These are phyloP conservation scores for Suillus tomentosus DNA, from an alignment of 768 basidiomycete genomes.

Conservation along the genomic window DNA sequence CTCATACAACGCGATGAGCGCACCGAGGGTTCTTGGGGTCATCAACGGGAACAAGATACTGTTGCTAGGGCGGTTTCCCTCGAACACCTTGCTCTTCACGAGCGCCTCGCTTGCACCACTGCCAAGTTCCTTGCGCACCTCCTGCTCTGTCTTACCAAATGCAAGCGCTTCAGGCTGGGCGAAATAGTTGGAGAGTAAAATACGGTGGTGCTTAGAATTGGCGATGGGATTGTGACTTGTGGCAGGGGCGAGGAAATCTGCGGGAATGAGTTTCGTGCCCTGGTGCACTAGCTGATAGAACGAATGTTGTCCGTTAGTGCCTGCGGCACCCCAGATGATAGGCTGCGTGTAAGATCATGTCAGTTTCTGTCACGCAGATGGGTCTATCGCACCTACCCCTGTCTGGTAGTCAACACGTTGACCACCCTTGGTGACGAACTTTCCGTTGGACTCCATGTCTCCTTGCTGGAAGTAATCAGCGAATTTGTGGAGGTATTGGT, in stretches of 20 bases:
- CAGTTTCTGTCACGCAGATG: conserved; percentile 2
- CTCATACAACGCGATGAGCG: conserved; percentile 90
- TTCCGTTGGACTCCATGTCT: conserved; percentile 99
- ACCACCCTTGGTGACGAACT: conserved; percentile 92
- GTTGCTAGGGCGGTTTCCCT: conserved; percentile 96
- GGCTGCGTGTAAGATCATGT: conserved; percentile 51
- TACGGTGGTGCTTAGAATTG: conserved; percentile 91
- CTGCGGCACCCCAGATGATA: conserved; percentile 98
- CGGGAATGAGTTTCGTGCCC: conserved; percentile 89
- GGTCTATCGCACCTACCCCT: conserved; percentile 60
- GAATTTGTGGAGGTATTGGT: conserved; percentile 99
- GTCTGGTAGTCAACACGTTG: conserved; percentile 95
- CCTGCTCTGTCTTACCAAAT: conserved; percentile 93
- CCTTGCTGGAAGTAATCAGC: conserved; percentile 99
- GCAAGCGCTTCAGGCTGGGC: conserved; percentile 97
- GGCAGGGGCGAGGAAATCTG: conserved; percentile 90
- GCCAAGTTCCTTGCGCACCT: conserved; percentile 73
- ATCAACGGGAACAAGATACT: conserved; percentile 92
- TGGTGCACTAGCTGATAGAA: conserved; percentile 99
- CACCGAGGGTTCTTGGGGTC: conserved; percentile 86
- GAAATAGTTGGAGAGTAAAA: conserved; percentile 96
- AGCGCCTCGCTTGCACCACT: conserved; percentile 77
- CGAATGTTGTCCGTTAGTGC: conserved; percentile 98
- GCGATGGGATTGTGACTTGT: conserved; percentile 89
- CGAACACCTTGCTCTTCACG: conserved; percentile 97